Evolutionary conservation across 176 grass and related monocot species (phyloP).

Genomic region (Luzula sylvatica): DNA sequence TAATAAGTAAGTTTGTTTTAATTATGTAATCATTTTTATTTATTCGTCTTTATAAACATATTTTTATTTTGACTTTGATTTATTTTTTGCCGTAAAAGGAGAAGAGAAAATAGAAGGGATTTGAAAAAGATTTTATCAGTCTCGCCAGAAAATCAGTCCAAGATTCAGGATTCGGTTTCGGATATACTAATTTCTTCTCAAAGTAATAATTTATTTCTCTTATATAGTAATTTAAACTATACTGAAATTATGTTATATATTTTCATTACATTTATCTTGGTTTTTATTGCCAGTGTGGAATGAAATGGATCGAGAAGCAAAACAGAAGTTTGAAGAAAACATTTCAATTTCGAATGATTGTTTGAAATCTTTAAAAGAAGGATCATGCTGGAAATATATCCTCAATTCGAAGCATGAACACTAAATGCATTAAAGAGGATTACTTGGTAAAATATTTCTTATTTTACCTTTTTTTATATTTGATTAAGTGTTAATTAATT

Average conservation of each 20-base stretch:
- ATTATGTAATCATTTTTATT: neutral
- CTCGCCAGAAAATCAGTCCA: constrained; percentile 32
- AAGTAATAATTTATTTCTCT: constrained; percentile 36
- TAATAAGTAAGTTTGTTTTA: constrained; percentile 39
- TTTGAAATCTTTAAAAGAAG: constrained; percentile 36
- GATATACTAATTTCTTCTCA: constrained; percentile 39
- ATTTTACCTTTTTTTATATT: neutral
- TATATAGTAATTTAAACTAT: neutral
- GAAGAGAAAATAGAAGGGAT: constrained; percentile 30
- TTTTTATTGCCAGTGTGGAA: constrained; percentile 34
- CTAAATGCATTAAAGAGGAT: constrained; percentile 43
- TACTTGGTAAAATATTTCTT: constrained; percentile 33
- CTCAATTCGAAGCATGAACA: constrained; percentile 30
- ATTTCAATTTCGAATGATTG: constrained; percentile 13
- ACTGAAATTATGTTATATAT: neutral
- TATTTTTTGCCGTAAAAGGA: constrained; percentile 38
- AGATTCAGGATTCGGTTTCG: constrained; percentile 29
- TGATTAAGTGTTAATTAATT: constrained; percentile 7
- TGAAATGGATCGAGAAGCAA: constrained; percentile 36
- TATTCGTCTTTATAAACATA: neutral
- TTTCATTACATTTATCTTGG: constrained; percentile 13
- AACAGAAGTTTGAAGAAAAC: constrained; percentile 16
- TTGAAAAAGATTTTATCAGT: constrained; percentile 33
- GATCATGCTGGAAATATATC: constrained; percentile 29
- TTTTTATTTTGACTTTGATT: neutral